Conservation (phyloP, 805 yeast genomes). For the Ogataea glucozyma region DNA sequence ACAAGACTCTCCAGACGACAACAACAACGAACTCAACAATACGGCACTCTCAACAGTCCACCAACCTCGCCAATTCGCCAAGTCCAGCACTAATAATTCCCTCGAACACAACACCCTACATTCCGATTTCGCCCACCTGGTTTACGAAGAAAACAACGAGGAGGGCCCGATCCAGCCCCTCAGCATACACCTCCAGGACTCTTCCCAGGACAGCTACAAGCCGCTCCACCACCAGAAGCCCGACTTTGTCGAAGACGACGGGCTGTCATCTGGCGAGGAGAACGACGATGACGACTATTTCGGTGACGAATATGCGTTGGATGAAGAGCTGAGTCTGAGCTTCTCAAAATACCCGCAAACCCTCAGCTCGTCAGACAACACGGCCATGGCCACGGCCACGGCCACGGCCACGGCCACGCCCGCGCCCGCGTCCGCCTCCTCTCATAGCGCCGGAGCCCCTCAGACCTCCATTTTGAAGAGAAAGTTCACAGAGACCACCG, state of each 20-base stretch:
- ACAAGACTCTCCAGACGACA: neutral
- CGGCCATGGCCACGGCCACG: neutral
- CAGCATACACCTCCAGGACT: neutral
- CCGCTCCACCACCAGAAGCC: neutral
- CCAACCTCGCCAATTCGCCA: neutral
- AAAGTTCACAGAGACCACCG: constrained; percentile 5
- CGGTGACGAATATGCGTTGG: constrained; percentile 26
- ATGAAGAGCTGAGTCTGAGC: constrained; percentile 24
- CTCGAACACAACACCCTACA: constrained; percentile 1
- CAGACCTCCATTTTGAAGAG: constrained; percentile 8
- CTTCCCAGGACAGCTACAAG: neutral
- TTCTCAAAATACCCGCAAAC: constrained; percentile 14
- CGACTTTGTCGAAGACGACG: constrained; percentile 10
- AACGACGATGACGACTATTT: constrained; percentile 13
- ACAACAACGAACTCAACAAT: neutral
- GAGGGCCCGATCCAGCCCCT: neutral
- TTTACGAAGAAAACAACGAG: neutral
- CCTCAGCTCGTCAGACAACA: neutral
- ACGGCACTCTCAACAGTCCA: neutral
- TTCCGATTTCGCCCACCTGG: neutral
- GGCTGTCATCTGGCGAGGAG: constrained; percentile 15
- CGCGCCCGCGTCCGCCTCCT: constrained; percentile 1
- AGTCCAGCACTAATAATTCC: neutral
- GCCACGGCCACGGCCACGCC: neutral
- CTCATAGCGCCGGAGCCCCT: constrained; percentile 7